phyloP scores from a whole-genome alignment of 148 eudicot species.

The Rhododendron mucronatum region DNA sequence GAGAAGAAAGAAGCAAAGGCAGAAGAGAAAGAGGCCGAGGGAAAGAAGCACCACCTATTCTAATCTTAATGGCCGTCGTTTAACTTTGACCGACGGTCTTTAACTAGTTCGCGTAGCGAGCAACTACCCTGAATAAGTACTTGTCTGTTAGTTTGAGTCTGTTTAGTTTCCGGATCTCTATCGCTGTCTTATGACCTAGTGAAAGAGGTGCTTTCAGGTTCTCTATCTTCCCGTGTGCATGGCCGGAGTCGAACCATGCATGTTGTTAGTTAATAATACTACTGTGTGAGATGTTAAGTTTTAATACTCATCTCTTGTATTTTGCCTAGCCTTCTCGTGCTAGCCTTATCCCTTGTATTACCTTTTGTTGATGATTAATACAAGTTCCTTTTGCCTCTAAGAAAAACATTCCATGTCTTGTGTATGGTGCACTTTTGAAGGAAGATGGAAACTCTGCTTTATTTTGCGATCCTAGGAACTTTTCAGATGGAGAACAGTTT shows the following conservation, averaged over 20 bases:
- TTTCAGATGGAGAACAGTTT: no score
- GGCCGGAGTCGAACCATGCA: not conserved
- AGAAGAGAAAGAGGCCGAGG: not conserved
- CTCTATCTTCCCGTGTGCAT: not conserved
- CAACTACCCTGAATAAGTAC: not conserved
- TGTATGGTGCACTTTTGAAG: not conserved
- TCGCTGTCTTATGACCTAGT: not conserved
- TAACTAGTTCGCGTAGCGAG: not conserved
- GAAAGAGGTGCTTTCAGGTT: not conserved
- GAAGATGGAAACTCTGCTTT: not conserved
- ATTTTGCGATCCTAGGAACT: not conserved
- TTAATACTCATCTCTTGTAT: not conserved
- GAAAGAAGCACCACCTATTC: not conserved
- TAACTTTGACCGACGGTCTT: not conserved
- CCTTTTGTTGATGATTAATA: not conserved
- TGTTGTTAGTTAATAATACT: not conserved
- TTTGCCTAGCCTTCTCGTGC: not conserved
- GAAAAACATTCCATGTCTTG: not conserved
- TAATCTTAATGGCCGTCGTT: not conserved
- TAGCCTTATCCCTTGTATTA: not conserved
- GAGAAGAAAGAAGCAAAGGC: slow-evolving; percentile 51
- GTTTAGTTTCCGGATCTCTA: not conserved
- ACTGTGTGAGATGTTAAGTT: not conserved
- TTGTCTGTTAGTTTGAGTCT: not conserved
- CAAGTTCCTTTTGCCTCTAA: not conserved